Base-by-base conservation (phyloP, 805 yeast species). In the Saturnispora mendoncae region DNA sequence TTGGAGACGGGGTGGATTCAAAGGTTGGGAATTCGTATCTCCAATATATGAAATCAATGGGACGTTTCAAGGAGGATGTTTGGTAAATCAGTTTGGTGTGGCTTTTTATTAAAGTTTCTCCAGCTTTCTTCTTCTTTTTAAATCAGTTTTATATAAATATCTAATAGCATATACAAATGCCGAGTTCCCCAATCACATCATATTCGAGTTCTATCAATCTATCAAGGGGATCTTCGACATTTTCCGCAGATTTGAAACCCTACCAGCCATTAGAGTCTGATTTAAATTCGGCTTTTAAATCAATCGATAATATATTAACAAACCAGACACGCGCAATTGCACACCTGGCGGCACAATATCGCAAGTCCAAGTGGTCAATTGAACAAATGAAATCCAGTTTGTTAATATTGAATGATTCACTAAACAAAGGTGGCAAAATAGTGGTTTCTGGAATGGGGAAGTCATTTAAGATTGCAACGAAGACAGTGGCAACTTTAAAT, bases 41-140 rank as follows among this genome's bases (percentile, higher is more conserved):
- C 44, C 81, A 84, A 65, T 70, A 76, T 45, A 69, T 82, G 69
- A 84, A 82, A 61, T 74, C 82, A 7, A 77, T 80, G 52, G 90
- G 90, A 55, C 74, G 80, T 58, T 90, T 84, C 61, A 96, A 87
- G 64, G 97, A 90, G 65, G 97, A 90, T 69, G 94, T 90, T 10
- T 90, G 98, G 97, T 90, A 67, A 64, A 23, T 7, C 15, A 8
- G 7, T 33, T 19, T 21, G 27, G 18, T 25, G 23, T 33, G 36
- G 36, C 36, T 20, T 33, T 21, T 6, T 6, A 31, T 31, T 14
- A 17, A n/a, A 31, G 34, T 12, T 30, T 23, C 26, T 7, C 10
- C 26, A 23, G 6, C 6, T 23, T 23, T 10, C 10, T 14, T 33
- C 15, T 12, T 19, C 26, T 23, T 23, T 3, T 9, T 15, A 17